phyloP scores from a whole-genome alignment of 2,329 filamentous ascomycete genomes.

The Apiospora sp. region DNA sequence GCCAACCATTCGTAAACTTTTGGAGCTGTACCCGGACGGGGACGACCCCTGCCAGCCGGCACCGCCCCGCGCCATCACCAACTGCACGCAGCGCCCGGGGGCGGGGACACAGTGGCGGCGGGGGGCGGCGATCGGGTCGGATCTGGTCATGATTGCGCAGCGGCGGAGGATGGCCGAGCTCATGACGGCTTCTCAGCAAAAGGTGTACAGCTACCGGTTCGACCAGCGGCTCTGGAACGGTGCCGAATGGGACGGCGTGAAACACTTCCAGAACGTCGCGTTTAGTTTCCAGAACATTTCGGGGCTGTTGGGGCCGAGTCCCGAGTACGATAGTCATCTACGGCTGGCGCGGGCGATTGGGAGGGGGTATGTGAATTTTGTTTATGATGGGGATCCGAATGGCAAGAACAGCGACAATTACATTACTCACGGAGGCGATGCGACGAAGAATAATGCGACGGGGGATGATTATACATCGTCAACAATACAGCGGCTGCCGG shows the following conservation, averaged over 20 bases:
- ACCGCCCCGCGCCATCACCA: slow-evolving; percentile 51
- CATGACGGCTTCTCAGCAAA: slow-evolving; percentile 39
- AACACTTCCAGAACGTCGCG: slow-evolving; percentile 57
- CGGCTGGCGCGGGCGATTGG: slow-evolving; percentile 47
- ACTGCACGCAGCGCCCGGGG: slow-evolving; percentile 40
- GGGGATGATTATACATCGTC: neutral
- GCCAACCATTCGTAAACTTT: slow-evolving; percentile 50
- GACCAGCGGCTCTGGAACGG: slow-evolving; percentile 55
- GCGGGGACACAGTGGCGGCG: slow-evolving; percentile 55
- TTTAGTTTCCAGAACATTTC: slow-evolving; percentile 61
- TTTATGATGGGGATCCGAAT: slow-evolving; percentile 53
- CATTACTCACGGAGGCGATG: neutral
- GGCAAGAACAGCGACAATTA: neutral
- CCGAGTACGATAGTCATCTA: slow-evolving; percentile 48
- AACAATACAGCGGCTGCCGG: slow-evolving; percentile 28
- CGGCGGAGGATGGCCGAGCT: slow-evolving; percentile 54
- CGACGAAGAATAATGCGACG: neutral
- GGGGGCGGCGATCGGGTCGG: slow-evolving; percentile 53
- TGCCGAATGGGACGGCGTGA: slow-evolving; percentile 48
- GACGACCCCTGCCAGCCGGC: slow-evolving; percentile 53
- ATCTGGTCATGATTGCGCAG: slow-evolving; percentile 57
- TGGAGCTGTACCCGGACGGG: slow-evolving; percentile 57
- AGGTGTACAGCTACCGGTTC: slow-evolving; percentile 59
- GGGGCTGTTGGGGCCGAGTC: slow-evolving; percentile 54
- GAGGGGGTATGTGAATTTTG: slow-evolving; percentile 53